These are phyloP conservation scores for Crithidia fasciculata DNA, from an alignment of 208 protist species.

Conservation along the genomic window DNA sequence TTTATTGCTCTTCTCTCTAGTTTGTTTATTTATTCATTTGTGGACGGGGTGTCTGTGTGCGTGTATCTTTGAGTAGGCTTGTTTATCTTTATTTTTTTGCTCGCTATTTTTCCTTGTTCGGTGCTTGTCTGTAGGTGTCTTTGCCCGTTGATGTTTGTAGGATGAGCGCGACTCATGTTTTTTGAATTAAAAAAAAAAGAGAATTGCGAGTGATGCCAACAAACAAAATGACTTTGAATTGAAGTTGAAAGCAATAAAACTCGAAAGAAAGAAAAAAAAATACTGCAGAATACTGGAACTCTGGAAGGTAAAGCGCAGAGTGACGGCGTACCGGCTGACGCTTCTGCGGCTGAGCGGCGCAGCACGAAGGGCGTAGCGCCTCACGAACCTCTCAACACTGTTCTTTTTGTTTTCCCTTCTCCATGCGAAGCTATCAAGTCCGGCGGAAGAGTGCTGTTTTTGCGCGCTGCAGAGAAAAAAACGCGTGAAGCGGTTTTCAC, in stretches of 20 bases:
- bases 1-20: not conserved
- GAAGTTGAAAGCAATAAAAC: slow-evolving; percentile 6
- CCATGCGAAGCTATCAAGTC: too few species aligned
- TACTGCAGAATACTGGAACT: not conserved
- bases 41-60: not conserved
- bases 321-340: too few species aligned
- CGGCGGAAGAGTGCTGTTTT: too few species aligned
- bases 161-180: slow-evolving; percentile 14
- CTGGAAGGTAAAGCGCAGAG: too few species aligned
- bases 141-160: slow-evolving; percentile 1
- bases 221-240: slow-evolving; percentile 7
- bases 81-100: too few species aligned
- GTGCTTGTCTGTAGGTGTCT: not conserved
- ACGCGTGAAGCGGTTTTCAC: too few species aligned
- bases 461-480: too few species aligned
- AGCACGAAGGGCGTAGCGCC: not conserved
- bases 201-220: not conserved
- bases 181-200: slow-evolving; percentile 7
- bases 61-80: too few species aligned
- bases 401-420: too few species aligned
- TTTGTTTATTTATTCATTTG: not conserved
- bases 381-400: not conserved
- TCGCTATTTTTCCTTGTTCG: slow-evolving; percentile 7
- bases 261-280: slow-evolving; percentile 7
- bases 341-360: not conserved